Evolutionary conservation across 768 basidiomycete species (phyloP).

Genomic region (Hortiboletus flavorubellus): DNA sequence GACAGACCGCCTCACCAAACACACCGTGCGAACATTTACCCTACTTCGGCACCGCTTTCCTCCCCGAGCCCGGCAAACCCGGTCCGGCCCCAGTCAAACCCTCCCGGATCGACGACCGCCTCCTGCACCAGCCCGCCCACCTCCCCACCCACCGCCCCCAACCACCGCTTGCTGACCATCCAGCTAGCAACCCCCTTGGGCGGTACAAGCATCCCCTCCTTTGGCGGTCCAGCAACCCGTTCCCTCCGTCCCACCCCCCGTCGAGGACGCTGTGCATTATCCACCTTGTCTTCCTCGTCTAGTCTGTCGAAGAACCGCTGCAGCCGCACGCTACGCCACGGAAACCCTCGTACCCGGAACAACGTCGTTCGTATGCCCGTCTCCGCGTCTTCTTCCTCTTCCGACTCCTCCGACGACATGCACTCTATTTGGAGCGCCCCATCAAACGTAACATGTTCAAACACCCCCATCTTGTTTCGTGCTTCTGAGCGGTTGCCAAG

Average conservation of each 20-base stretch:
- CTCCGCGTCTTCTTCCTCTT: constrained; percentile 40
- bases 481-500: constrained; percentile 60
- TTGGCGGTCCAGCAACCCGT: constrained; percentile 50
- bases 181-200: constrained; percentile 63
- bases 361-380: constrained; percentile 31
- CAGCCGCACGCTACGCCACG: constrained; percentile 68
- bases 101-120: constrained; percentile 43
- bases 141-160: constrained; percentile 47
- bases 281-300: constrained; percentile 53
- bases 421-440: constrained; percentile 70
- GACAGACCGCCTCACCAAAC: too few species aligned
- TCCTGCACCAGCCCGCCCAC: constrained; percentile 41
- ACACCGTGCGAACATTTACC: constrained; percentile 17
- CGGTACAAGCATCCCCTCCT: constrained; percentile 56
- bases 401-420: constrained; percentile 81
- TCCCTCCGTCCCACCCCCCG: constrained; percentile 56
- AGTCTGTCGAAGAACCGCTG: constrained; percentile 56
- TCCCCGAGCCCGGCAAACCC: constrained; percentile 50
- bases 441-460: constrained; percentile 65
- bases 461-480: constrained; percentile 48
- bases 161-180: constrained; percentile 77
- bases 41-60: constrained; percentile 41
- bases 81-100: constrained; percentile 48
- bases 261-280: constrained; percentile 47
- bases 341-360: constrained; percentile 54